Percentiles rank a stretch among this genome's conserved stretches.
phyloP scores from a whole-genome alignment of 768 basidiomycete species.

The Psilocybe tampanensis region DNA sequence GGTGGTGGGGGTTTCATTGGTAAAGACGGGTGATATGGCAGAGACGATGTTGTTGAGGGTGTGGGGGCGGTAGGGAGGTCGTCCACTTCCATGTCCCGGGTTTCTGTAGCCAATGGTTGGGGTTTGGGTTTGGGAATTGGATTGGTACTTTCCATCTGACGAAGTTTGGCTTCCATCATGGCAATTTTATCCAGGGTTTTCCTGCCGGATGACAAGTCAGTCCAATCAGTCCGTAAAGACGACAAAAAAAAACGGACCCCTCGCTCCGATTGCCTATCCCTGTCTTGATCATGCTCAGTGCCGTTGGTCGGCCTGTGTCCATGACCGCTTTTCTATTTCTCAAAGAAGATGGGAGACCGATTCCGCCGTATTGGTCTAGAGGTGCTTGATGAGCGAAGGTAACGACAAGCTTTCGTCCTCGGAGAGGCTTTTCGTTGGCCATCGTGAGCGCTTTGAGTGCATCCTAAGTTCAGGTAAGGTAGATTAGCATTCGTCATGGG shows the following conservation, averaged over 20 bases:
- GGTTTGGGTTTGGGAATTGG: constrained; percentile 20
- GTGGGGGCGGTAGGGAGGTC: background rate
- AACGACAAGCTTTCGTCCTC: constrained; percentile 89
- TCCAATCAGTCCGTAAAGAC: background rate
- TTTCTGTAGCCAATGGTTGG: constrained; percentile 14
- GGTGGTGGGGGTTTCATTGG: constrained; percentile 44
- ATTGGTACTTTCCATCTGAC: constrained; percentile 62
- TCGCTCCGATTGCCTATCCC: constrained; percentile 53
- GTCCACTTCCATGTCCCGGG: constrained; percentile 3
- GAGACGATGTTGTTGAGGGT: background rate
- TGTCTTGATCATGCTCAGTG: constrained; percentile 86
- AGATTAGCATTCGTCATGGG: background rate
- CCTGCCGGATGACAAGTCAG: constrained; percentile 12
- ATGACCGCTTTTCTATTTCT: constrained; percentile 45
- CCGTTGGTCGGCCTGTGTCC: constrained; percentile 76
- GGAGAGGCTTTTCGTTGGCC: constrained; percentile 78
- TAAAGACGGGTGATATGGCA: constrained; percentile 27
- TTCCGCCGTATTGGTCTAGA: constrained; percentile 34
- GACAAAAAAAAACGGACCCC: constrained; percentile 36
- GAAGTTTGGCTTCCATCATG: constrained; percentile 93
- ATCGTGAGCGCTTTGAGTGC: constrained; percentile 74
- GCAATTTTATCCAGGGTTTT: constrained; percentile 92
- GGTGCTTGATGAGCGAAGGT: constrained; percentile 90
- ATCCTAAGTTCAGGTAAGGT: constrained; percentile 55
- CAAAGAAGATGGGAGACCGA: constrained; percentile 18